Base-by-base conservation (phyloP, 768 basidiomycete genomes). In the Podaxis sp. region DNA sequence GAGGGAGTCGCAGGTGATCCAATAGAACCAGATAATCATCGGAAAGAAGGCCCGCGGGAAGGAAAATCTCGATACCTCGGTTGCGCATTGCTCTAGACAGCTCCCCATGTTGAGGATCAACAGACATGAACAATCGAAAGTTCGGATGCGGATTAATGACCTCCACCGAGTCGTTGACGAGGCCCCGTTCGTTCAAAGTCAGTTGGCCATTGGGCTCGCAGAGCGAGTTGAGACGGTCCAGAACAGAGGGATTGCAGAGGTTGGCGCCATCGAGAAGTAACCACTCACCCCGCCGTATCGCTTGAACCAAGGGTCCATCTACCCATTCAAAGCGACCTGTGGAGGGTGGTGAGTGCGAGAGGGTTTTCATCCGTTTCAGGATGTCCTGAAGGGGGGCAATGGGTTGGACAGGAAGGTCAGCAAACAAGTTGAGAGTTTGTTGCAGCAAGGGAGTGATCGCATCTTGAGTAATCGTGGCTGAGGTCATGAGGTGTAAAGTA, bases 21-120 rank as follows among this genome's bases (percentile, higher is more conserved):
- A 75, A 73, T 15, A 88, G 62, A 26, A 83, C 78, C 33, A 57
- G 59, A 8, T 36, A n/a, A 66, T 90, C 89, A 63, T 87, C 84
- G 11, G 75, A 66, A 13, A 71, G 69, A 53, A 75, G 72, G 19
- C 63, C 57, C 4, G 70, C 56, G 9, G 80, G 59, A 59, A 95
- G 68, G 30, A 83, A 82, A 52, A 98, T 82, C 74, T 99, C 97
- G 39, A 97, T 79, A 17, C 96, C 96, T 61, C 97, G 87, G 75
- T 99, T 99, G 26, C 97, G 90, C 97, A 99, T 99, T 2, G 97
- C 97, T 40, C 97, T 84, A 1, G 97, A 99, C 11, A 99, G 79
- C 75, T 99, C 97, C 51, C 97, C 97, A 65, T 89, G 83, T 65
- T 89, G 88, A 30, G 94, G 92, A 71, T 99, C 93, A 57, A 96